These are phyloP conservation scores for Fusarium fracticaudum DNA, from an alignment of 2,329 filamentous ascomycete species.

Conservation along the genomic window DNA sequence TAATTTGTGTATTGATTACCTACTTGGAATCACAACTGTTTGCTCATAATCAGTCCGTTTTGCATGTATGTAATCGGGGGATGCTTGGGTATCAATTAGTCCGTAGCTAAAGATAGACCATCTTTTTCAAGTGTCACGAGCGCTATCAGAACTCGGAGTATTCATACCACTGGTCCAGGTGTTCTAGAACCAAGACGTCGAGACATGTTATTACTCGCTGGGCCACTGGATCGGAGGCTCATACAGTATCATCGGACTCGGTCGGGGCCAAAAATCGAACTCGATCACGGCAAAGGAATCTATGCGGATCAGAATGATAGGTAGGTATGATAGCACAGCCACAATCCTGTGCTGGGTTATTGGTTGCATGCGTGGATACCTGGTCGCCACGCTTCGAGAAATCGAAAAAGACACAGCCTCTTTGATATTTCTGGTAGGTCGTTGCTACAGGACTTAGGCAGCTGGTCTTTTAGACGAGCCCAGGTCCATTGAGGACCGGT, in stretches of 20 bases:
- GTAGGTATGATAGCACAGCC: constrained; percentile 9
- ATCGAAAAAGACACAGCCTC: constrained; percentile 22
- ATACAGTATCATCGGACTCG: not conserved
- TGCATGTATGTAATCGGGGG: not conserved
- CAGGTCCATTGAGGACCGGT: not conserved
- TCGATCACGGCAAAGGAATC: not conserved
- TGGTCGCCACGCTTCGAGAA: constrained; percentile 19
- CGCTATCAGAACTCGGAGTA: not conserved
- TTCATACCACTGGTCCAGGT: not conserved
- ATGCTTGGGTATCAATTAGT: not conserved
- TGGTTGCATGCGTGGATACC: constrained; percentile 1
- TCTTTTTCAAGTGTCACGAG: not conserved
- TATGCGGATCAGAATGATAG: not conserved
- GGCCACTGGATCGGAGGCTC: not conserved
- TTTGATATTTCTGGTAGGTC: not conserved
- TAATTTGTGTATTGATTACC: not conserved
- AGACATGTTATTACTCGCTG: not conserved
- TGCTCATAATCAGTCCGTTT: not conserved
- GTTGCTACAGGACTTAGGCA: constrained; percentile 11
- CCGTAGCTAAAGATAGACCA: not conserved
- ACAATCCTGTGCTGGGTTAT: not conserved
- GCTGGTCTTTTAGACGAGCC: constrained; percentile 11
- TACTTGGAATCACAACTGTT: not conserved
- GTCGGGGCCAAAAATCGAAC: not conserved
- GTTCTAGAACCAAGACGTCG: not conserved